Evolutionary conservation across 2,329 filamentous ascomycete species (phyloP), one percentile per base, ranked within the genome.

Genomic region (Trichoderma hamatum): DNA sequence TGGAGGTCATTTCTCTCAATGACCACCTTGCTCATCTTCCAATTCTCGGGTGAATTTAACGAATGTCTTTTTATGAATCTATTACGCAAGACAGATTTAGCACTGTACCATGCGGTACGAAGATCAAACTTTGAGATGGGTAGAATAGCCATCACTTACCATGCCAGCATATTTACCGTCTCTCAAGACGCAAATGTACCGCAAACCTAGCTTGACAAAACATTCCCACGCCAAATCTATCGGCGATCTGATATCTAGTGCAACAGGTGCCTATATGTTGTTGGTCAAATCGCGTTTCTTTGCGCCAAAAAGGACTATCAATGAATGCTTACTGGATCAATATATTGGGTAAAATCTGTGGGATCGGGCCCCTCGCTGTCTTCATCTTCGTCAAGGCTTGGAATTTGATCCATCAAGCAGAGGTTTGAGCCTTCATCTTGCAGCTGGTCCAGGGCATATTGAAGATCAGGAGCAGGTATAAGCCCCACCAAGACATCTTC

Each of bases 141-240:
- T n/a, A 14, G 4, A 49, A 13, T 2, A 9, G 32, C 10, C 10
- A 24, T 9, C 16, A 82, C 89, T 82, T 79, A 97, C 93, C 84
- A 99, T 87, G 71, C 96, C 96, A 2, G 92, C 92, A 80, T 93
- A 99, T 71, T 88, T 89, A 28, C 96, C 96, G 72, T 97, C 90
- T 67, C 87, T 88, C 30, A 96, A 82, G 5, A 97, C 94, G 77
- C 96, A 98, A 61, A 99, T 91, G 79, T 97, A 98, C 71, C 96
- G 86, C 72, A 99, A 80, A 1, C 96, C 96, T 10, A 99, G 84
- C 80, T 99, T 99, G 62, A 93, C 92, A 78, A 98, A 99, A 75
- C 94, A 95, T 78, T 99, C 96, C 75, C 97, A 97, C 4, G 97
- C 96, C 49, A 99, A 82, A 77, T 98, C 94, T 88, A 98, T 94